Evolutionary conservation across 495 filamentous ascomycete species (phyloP), one percentile per base, ranked within the genome.

Genomic region (Friedmanniomyces simplex): DNA sequence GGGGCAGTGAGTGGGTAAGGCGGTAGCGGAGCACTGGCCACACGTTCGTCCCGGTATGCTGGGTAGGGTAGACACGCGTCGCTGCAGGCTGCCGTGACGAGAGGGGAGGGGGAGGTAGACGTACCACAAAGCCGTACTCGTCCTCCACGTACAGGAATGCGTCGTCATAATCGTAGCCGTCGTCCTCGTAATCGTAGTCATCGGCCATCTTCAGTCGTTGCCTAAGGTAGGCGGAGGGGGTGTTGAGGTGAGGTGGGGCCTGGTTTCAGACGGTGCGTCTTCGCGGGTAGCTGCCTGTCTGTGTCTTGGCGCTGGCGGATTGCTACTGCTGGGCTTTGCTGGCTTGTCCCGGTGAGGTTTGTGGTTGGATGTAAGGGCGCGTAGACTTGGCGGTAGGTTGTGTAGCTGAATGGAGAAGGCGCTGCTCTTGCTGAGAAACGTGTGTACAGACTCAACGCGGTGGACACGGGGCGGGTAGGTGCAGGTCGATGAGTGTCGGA

Each of bases 61-160:
- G 11, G 24, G 28, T 20, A 28, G 20, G 7, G 39, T 21, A 2
- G 13, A 20, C 36, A 2, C 24, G 13, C n/a, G 30, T n/a, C 1
- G 36, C 49, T 55, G 58, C 58, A 61, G 36, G 26, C 13, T 22
- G 18, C 58, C 52, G 58, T 26, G 36, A 42, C 52, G 13, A 24
- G 24, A 49, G 18, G 25, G 46, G 24, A 12, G 52, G 1, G 16
- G 14, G 36, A 21, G 10, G 20, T 13, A 47, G 2, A 63, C 67
- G 36, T 66, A 69, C 67, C 57, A 60, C 67, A 1, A 60, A 22
- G 8, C 56, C 54, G 54, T 67, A 73, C 39, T 64, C 62, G 30
- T 73, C 71, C 39, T 73, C 71, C 8, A 73, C 55, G 42, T 71
- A 73, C 43, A 68, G 47, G 60, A 61, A 73, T n/a, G 66, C 67